A percentile compares a stretch with the other conserved stretches of the same genome.
Conservation (phyloP, 208 protist genomes). For the Crithidia fasciculata region DNA sequence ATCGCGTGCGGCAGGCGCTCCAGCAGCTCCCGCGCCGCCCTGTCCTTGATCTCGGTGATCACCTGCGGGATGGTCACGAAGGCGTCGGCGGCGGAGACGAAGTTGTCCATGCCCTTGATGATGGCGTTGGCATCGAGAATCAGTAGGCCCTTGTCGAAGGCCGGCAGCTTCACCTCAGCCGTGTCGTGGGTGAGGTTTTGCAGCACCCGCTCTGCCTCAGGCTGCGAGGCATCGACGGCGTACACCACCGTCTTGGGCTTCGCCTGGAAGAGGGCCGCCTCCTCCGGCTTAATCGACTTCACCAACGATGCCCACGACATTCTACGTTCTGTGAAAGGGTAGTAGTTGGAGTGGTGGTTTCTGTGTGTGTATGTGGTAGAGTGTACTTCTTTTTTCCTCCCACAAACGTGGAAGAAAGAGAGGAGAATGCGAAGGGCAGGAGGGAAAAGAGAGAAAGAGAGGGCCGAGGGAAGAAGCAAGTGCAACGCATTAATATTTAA, state of each 20-base stretch:
- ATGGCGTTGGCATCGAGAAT: conserved; percentile 90
- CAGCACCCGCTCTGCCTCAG: conserved; percentile 32
- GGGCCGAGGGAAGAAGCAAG: too few relatives aligned
- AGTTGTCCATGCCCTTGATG: conserved; percentile 86
- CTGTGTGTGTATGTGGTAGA: not conserved
- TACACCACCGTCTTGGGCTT: conserved; percentile 41
- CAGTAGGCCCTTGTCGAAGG: conserved; percentile 72
- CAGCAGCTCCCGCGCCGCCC: conserved; percentile 68
- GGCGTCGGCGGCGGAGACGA: conserved; percentile 67
- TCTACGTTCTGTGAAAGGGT: not conserved
- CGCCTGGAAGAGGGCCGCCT: conserved; percentile 30
- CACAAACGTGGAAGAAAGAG: too few relatives aligned
- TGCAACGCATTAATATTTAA: too few relatives aligned
- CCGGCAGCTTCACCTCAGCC: conserved; percentile 48
- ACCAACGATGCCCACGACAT: conserved; percentile 82
- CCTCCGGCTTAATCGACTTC: conserved; percentile 48
- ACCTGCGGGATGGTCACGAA: conserved; percentile 90
- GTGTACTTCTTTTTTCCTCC: not conserved
- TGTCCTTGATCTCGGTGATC: conserved; percentile 81
- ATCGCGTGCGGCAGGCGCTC: conserved; percentile 70
- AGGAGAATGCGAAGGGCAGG: too few relatives aligned
- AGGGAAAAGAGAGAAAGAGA: too few relatives aligned
- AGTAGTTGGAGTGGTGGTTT: not conserved
- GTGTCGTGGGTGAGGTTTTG: conserved; percentile 40
- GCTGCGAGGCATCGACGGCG: conserved; percentile 30